phyloP scores from a whole-genome alignment of 805 yeast species.

The Saturnispora ahearnii region DNA sequence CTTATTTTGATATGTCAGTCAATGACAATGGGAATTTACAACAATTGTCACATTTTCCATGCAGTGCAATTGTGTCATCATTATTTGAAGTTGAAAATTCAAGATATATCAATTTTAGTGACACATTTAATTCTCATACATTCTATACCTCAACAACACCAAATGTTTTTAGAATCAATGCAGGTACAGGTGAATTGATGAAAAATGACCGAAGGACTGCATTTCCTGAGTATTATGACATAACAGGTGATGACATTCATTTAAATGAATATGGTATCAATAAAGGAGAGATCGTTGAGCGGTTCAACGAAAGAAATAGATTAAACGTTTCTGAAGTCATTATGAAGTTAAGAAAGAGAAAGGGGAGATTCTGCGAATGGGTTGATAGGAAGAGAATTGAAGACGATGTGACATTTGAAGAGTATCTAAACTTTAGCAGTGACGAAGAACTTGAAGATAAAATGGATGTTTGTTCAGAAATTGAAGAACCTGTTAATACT shows the following conservation, averaged over 20 bases:
- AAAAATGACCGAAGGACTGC: constrained; percentile 30
- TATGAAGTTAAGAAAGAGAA: constrained; percentile 60
- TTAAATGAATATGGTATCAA: constrained; percentile 18
- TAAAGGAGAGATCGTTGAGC: constrained; percentile 13
- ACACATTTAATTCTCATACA: constrained; percentile 36
- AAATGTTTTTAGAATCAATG: constrained; percentile 32
- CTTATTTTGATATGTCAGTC: constrained; percentile 61
- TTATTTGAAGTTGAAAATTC: constrained; percentile 56
- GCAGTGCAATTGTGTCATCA: constrained; percentile 67
- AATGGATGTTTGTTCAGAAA: constrained; percentile 20
- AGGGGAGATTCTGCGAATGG: constrained; percentile 66
- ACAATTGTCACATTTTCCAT: constrained; percentile 62
- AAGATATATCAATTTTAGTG: constrained; percentile 40
- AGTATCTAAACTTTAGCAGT: constrained; percentile 34
- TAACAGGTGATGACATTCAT: constrained; percentile 20
- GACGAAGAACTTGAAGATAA: constrained; percentile 10
- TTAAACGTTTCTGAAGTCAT: constrained; percentile 39
- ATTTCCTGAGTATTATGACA: constrained; percentile 38
- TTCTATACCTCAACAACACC: constrained; percentile 27
- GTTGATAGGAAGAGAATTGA: constrained; percentile 57
- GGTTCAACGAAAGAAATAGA: constrained; percentile 14
- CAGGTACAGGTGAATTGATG: constrained; percentile 42
- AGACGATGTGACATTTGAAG: constrained; percentile 24
- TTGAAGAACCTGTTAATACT: constrained; percentile 4
- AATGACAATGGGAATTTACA: constrained; percentile 35